Evolutionary conservation across 768 basidiomycete genomes (phyloP), one percentile per base, ranked within the genome.

Genomic region (Phanerodontia chrysosporium): DNA sequence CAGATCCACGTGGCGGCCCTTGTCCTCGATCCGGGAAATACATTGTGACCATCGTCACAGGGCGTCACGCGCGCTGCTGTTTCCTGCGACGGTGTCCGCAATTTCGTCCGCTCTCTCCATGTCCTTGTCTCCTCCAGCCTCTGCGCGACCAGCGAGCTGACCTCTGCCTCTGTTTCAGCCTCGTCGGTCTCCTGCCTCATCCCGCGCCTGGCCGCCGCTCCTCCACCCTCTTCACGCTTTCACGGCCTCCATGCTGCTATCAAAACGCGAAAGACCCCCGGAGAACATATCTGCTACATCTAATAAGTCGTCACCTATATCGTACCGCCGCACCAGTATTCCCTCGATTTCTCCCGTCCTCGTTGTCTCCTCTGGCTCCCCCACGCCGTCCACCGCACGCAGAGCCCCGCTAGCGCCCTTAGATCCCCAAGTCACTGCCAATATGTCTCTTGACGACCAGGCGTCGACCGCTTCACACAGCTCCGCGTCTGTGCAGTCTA

Each of bases 341-440:
- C 57, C 62, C 6, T 45, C 59, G 32, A 61, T 61, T 54, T 42
- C 45, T 29, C 45, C 56, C 10, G 28, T 60, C 24, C 35, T 51
- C 48, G 39, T 61, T 29, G 10, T 52, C 48, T 32, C 62, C 29
- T 45, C 60, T 51, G 18, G 18, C 22, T 28, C n/a, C 55, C 24
- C 60, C 49, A 52, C 44, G 27, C 28, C 58, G 49, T 56, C 53
- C 49, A 55, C 57, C 51, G 58, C 30, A 9, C 66, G 60, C 54
- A 63, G 70, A 45, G 61, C 67, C 24, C 68, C 70, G 14, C 64
- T 71, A 39, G 65, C 67, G 8, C 63, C 67, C 18, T 61, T 71
- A 29, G 65, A 70, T 56, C 65, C 68, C 21, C 69, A 70, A 60
- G 56, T 62, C 22, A 58, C 68, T 8, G 59, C 62, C 64, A 49